These are phyloP conservation scores for Cercospora sp. DNA, from an alignment of 2,329 filamentous ascomycete species.

Conservation along the genomic window DNA sequence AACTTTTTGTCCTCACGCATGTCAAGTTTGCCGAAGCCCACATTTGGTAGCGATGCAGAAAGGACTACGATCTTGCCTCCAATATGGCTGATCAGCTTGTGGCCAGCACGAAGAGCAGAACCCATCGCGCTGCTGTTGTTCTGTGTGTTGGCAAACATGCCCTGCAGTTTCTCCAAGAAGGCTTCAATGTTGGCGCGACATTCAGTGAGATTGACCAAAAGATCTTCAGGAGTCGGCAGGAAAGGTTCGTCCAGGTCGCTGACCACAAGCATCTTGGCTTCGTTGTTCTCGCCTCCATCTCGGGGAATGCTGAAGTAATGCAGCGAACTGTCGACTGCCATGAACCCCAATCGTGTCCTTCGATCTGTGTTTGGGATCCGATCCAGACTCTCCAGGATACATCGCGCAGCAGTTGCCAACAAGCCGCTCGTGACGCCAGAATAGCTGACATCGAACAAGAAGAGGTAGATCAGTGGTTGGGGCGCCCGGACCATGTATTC, in stretches of 20 bases:
- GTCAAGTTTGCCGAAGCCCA: conserved; percentile 85
- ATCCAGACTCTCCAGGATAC: conserved; percentile 91
- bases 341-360: conserved; percentile 87
- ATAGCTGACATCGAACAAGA: conserved; percentile 93
- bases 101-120: conserved; percentile 84
- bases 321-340: conserved; percentile 89
- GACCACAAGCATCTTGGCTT: conserved; percentile 89
- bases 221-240: conserved; percentile 86
- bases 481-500: conserved; percentile 99
- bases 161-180: conserved; percentile 85
- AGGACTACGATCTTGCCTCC: conserved; percentile 94
- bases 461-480: conserved; percentile 91
- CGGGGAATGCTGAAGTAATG: conserved; percentile 96
- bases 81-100: conserved; percentile 91
- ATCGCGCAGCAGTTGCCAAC: conserved; percentile 85
- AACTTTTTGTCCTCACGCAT: conserved; percentile 96
- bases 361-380: conserved; percentile 97
- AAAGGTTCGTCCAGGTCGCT: conserved; percentile 97
- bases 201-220: conserved; percentile 85
- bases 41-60: conserved; percentile 83
- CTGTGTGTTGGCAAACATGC: conserved; percentile 96
- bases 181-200: conserved; percentile 87
- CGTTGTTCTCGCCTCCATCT: conserved; percentile 78
- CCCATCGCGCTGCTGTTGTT: conserved; percentile 92
- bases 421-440: conserved; percentile 86